phyloP scores from a whole-genome alignment of 2,329 filamentous ascomycete genomes.

The Sporothrix humicola region DNA sequence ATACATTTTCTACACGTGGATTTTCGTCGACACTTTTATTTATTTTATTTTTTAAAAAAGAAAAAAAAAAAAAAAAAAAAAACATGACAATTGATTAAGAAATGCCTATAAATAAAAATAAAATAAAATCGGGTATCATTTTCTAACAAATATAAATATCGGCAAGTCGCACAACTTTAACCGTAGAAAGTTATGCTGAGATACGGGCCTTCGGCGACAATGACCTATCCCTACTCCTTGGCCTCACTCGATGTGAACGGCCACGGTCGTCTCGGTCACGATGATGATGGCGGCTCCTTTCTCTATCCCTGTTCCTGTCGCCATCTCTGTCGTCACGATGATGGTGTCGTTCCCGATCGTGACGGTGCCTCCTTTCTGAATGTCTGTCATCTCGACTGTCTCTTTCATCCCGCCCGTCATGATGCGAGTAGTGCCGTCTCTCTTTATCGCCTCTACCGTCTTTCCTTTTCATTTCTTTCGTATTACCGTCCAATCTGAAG shows the following conservation, averaged over 20 bases:
- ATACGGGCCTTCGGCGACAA: background rate
- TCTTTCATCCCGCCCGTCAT: background rate
- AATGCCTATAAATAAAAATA: background rate
- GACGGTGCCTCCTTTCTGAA: background rate
- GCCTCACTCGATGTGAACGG: too few species aligned
- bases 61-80: background rate
- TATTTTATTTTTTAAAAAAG: background rate
- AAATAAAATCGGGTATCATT: conserved; percentile 1
- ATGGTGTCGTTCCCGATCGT: background rate
- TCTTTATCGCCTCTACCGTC: background rate
- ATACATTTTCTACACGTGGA: too few species aligned
- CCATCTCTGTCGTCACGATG: background rate
- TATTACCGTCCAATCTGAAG: conserved; percentile 17
- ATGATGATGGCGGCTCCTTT: background rate
- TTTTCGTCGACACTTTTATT: background rate
- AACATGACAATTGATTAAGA: too few species aligned
- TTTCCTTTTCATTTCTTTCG: background rate
- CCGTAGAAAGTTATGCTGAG: background rate
- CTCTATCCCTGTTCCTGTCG: background rate
- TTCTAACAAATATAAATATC: too few species aligned
- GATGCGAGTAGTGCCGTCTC: background rate
- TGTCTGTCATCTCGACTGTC: background rate
- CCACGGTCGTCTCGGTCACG: background rate
- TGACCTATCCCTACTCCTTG: background rate
- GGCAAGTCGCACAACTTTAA: background rate